Evolutionary conservation across 768 basidiomycete species (phyloP), one percentile per base, ranked within the genome.

Genomic region (Leccinum longicurvipes): DNA sequence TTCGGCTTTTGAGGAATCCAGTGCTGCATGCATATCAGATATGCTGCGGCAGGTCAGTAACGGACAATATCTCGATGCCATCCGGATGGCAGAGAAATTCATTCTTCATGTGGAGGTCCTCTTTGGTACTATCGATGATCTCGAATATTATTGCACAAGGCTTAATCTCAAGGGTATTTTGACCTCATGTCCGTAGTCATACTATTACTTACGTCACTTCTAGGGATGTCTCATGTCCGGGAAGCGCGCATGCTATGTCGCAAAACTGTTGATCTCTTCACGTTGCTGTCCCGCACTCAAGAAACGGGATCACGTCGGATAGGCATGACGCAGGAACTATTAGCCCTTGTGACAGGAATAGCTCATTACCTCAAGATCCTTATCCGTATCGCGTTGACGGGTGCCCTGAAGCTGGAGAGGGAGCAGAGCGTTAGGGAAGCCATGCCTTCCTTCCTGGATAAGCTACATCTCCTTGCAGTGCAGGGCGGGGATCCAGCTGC

Each of bases 311-410:
- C 91, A 12, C 86, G 90, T 56, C 78, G 92, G 64, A 93, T 93
- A 85, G 91, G 90, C 50, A 95, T 98, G 87, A 98, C 95, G 17
- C 92, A 98, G 73, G 97, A 98, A 64, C 78, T 99, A 12, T 85
- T 98, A 32, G 93, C 95, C 17, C 85, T 99, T 47, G 97, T 99
- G 60, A 99, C 97, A 0, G 96, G 97, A n/a, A 80, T 99, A 32
- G 97, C 97, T 6, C 97, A 99, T 73, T 98, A 99, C 73, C 86
- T 99, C 68, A 99, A 99, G 78, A 98, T 99, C 73, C 85, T 99
- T 52, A 99, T 99, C 60, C 89, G 97, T 50, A 98, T 99, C 59
- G 94, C 97, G 3, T 78, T 99, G 46, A 98, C 97, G 0, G 95
- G 94, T 6, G 92, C 94, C 5, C 81, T 99, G 57, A 98, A 93